Evolutionary conservation across 495 filamentous ascomycete species (phyloP), one percentile per base, ranked within the genome.

Genomic region (Schizothecium vesticola): DNA sequence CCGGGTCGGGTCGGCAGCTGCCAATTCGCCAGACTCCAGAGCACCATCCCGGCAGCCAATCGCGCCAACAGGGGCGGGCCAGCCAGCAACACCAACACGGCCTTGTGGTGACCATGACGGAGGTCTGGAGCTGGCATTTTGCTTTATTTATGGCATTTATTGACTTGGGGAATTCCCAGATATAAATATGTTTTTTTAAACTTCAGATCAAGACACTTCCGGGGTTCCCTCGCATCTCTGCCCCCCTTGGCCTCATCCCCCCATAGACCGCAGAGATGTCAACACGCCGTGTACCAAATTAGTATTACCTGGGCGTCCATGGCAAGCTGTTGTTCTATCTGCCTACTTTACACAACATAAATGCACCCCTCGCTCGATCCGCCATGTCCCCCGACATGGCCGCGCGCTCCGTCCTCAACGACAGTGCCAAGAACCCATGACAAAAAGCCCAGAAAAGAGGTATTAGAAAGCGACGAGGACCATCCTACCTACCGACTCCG

Each of bases 261-360:
- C 16, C 36, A 51, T 19, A 26, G 11, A 24, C 24, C 22, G 6
- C 13, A 16, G 22, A 22, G 0, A 24, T 0, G n/a, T 23, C 23
- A 59, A 26, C 21, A 59, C 23, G 22, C 4, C 23, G 16, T 24
- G 23, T 25, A 25, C 56, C 57, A 26, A 19, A 26, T 68, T 62
- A 65, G 21, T 67, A 74, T 61, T 58, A 64, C 62, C 62, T 51
- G 62, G 28, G 43, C 31, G 58, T 67, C 68, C 62, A 64, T 61
- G 70, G 71, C 73, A 73, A 73, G 75, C 71, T 76, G 75, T 76
- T 78, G 71, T 73, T 79, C 77, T 76, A 76, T 77, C 70, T 76
- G 71, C 71, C 69, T 76, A 76, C 24, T 65, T 77, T 76, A 71
- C 73, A 71, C 73, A 69, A 69, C 70, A 69, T 58, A 64, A 69